Base-by-base conservation (phyloP, 1,139 yeast genomes). In the Candida glucosophila region DNA sequence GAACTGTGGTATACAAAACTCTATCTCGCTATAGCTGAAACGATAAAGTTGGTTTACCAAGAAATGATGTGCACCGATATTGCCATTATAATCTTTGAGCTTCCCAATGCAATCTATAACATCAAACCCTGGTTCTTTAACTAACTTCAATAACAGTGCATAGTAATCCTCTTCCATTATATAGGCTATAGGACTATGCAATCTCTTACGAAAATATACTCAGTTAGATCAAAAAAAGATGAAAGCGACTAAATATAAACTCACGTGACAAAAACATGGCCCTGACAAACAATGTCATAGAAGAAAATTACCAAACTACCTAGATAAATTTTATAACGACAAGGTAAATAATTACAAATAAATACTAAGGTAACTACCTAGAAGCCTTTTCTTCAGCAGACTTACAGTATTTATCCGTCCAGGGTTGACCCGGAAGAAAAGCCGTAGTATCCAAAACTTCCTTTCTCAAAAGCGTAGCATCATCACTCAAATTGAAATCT, bases 1-100 rank as follows among this genome's bases (percentile, higher is more conserved):
- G 27, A 90, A 66, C 47, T 90, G 97, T 0, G 98, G 97, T 19
- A 90, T 77, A 44, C 77, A 86, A 48, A 90, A 90, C 46, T 86
- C 88, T 23, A 90, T 48, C 34, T 90, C 95, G 17, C 62, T 67
- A 39, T 78, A 79, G 12, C 71, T 69, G 41, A 59, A 77, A 3
- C 68, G 52, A 26, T 72, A 55, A 19, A 83, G 56, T 47, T 70
- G 77, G 38, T 66, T 67, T 32, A 94, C 85, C 15, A 90, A 56
- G 33, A 66, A 66, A 49, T 77, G 79, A 40, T 81, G 90, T 19
- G 88, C 67, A 9, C 97, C 98, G 17, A 90, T 73, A 43, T 73
- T 79, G 26, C 64, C 66, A 3, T 83, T 65, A 47, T 80, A 65
- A 23, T 68, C 58, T 29, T 73, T 70, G 19, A 86, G 57, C 34